Base-by-base conservation (phyloP, 2,329 filamentous ascomycete genomes). In the Drechslera avenae region DNA sequence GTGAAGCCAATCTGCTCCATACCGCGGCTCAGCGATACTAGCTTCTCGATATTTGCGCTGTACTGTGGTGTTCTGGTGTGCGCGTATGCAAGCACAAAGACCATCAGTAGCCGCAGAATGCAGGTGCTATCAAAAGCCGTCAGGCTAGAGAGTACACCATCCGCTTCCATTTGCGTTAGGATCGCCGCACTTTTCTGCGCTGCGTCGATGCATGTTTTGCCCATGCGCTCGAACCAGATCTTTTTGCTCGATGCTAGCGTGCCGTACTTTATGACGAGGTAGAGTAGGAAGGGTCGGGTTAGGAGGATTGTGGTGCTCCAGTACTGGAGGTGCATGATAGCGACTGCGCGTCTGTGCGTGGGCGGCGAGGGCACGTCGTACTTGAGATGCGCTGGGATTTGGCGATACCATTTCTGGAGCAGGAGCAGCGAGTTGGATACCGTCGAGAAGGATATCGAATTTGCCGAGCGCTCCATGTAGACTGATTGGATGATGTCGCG, bases 101-200 rank as follows among this genome's bases (percentile, higher is more conserved):
- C 67, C 57, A 72, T 71, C 28, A 69, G 50, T 16, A 69, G 45
- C 5, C 70, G 62, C 5, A 73, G 55, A 7, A 73, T 48, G 40
- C 68, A 69, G 1, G 70, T 72, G 52, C 69, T 71, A 40, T 73
- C 71, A 33, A 70, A 72, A 4, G 69, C 68, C 2, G 68, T 72
- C 1, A 72, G 47, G 35, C 67, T 69, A 10, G 68, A 69, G 4
- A 73, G 56, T 1, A 56, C 64, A 17, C 59, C 48, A 26, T 64
- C 59, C 1, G 33, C 53, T 1, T 58, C 59, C 70, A 73, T 72
- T 8, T 63, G 57, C 14, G 66, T 58, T 19, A 72, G 49, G 3
- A 73, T 64, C 0, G 43, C 54, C 1, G 69, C 46, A 28, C 64
- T 68, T 16, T 64, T 67, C 19, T 67, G 60, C 5, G 71, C 69